Evolutionary conservation across 441 rosid genomes (phyloP).

Genomic region (Erodium moschatum): DNA sequence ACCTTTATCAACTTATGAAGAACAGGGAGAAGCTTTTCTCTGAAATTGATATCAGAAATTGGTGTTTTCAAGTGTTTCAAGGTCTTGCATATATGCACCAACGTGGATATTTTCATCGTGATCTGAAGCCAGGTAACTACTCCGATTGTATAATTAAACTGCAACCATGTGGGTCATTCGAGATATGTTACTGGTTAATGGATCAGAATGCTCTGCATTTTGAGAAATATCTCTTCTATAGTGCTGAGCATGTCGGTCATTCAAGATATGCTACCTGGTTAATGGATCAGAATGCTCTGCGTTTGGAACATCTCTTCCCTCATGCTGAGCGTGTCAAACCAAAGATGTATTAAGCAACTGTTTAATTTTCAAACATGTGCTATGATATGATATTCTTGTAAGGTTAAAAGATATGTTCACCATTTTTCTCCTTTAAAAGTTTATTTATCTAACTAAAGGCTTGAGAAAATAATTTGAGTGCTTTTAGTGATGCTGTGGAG

Average conservation of each 20-base stretch:
- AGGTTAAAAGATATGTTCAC: background rate
- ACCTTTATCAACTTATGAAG: conserved; percentile 85
- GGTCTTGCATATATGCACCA: conserved; percentile 91
- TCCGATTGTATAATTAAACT: background rate
- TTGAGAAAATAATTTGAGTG: too few relatives aligned
- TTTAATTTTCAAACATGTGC: background rate
- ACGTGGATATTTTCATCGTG: conserved; percentile 92
- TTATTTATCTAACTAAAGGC: background rate
- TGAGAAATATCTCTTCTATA: too few relatives aligned
- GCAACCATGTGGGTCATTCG: background rate
- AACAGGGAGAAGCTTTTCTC: conserved; percentile 63
- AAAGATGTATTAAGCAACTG: background rate
- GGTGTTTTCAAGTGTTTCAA: conserved; percentile 94
- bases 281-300: too few relatives aligned
- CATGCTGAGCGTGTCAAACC: background rate
- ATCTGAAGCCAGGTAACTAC: conserved; percentile 76
- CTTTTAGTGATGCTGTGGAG: too few relatives aligned
- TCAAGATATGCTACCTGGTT: too few relatives aligned
- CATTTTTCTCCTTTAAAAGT: background rate
- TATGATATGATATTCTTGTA: background rate
- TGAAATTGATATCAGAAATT: conserved; percentile 70
- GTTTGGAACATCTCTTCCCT: too few relatives aligned
- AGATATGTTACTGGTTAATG: background rate
- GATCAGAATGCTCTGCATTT: too few relatives aligned
- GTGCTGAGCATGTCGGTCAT: too few relatives aligned